These are phyloP conservation scores for Butyriboletus loyo DNA, from an alignment of 768 basidiomycete species.

Conservation along the genomic window DNA sequence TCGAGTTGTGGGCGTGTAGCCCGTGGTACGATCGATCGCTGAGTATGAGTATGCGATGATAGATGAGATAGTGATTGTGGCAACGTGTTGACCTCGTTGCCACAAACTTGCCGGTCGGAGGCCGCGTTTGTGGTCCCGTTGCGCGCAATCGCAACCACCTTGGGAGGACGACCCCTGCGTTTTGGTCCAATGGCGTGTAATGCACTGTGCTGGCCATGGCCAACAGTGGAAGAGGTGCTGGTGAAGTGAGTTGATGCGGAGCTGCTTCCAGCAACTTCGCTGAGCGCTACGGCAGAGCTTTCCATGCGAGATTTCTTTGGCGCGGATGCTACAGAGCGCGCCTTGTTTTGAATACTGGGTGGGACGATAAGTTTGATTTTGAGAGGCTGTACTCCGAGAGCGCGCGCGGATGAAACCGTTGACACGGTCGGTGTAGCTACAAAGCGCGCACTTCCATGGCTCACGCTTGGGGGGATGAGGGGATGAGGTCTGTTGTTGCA, in stretches of 20 bases:
- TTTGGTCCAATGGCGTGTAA: slow-evolving; percentile 33
- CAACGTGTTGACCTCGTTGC: slow-evolving; percentile 36
- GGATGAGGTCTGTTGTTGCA: slow-evolving; percentile 51
- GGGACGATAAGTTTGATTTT: slow-evolving; percentile 76
- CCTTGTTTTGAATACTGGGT: slow-evolving; percentile 49
- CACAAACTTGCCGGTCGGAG: slow-evolving; percentile 21
- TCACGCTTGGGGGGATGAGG: slow-evolving; percentile 29
- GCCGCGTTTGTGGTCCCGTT: slow-evolving; percentile 12
- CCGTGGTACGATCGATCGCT: slow-evolving; percentile 24
- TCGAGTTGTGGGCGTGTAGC: slow-evolving; percentile 21
- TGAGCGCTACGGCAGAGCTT: slow-evolving; percentile 34
- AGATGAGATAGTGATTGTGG: slow-evolving; percentile 36
- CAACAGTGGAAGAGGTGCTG: slow-evolving; percentile 26
- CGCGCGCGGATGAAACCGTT: slow-evolving; percentile 31
- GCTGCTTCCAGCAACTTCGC: slow-evolving; percentile 34
- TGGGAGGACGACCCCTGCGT: slow-evolving; percentile 58
- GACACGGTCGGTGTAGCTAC: slow-evolving; percentile 39
- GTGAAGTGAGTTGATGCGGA: slow-evolving; percentile 12
- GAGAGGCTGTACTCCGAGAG: slow-evolving; percentile 37
- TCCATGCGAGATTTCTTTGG: slow-evolving; percentile 29
- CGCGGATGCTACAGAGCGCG: slow-evolving; percentile 24
- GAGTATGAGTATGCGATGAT: slow-evolving; percentile 22
- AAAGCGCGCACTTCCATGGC: slow-evolving; percentile 37
- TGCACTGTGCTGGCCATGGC: slow-evolving; percentile 19
- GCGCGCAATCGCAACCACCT: slow-evolving; percentile 38